Evolutionary conservation across 805 yeast species (phyloP), one percentile per base, ranked within the genome.

Genomic region (Suhomyces vadensis): DNA sequence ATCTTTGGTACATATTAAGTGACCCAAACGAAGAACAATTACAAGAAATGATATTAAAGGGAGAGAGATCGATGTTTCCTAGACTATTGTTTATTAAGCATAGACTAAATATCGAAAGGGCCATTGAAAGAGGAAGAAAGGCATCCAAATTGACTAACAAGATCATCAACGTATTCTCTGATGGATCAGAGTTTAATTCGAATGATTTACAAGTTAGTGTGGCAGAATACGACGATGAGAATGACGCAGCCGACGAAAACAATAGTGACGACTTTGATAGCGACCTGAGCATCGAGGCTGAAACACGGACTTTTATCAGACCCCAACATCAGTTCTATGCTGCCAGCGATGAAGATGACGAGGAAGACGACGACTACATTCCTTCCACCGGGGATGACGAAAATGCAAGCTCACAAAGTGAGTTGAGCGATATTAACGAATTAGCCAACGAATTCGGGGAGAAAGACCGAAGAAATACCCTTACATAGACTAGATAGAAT

Each of bases 1-100:
- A 87, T 56, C 81, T 84, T 50, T 72, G 71, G 65, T 73, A 81
- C 55, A 81, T 86, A 37, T 64, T 86, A 43, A 73, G 81, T 49
- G 92, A 86, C 55, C 94, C 95, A 1, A 71, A 77, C 2, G 81
- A 76, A 49, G 78, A 77, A 29, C 71, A 79, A 48, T 63, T 86
- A 50, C 78, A 59, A 3, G 68, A 67, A 37, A 76, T 82, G 75
- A 75, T 86, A 23, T 55, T 62, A 23, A 79, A 78, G 44, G 94
- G 94, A 7, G 84, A 84, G 60, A 61, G 70, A 23, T 77, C 83
- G 11, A 77, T 86, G 40, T 86, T 71, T 56, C 94, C 94, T 2
- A 78, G 82, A 48, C 50, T 86, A 11, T 56, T 79, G 14, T 86
- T 85, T 57, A 79, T 86, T 24, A 77, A 74, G 50, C 84, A 85